These are phyloP conservation scores for Globisporangium spinosum DNA, from an alignment of 352 stramenopile species.

Conservation along the genomic window DNA sequence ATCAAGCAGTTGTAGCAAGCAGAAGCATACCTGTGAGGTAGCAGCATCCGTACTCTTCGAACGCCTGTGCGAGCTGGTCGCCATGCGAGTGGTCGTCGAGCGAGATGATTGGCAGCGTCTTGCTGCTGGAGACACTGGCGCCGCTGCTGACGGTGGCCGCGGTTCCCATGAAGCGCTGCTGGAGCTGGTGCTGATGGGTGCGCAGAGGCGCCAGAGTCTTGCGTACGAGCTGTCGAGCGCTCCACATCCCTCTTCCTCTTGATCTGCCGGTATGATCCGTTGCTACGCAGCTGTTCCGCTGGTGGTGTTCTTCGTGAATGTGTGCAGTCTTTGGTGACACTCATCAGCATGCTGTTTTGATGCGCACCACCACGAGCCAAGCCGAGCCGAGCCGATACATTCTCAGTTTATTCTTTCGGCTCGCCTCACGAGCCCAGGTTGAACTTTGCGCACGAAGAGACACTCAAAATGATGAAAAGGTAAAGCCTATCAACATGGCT, in stretches of 20 bases:
- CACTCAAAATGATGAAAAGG: not conserved
- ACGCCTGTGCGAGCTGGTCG: constrained; percentile 47
- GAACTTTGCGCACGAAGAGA: constrained; percentile 1
- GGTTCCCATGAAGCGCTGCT: constrained; percentile 1
- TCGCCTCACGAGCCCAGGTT: not conserved
- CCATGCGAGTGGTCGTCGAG: constrained; percentile 49
- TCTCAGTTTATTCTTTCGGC: not conserved
- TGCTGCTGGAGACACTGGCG: constrained; percentile 15
- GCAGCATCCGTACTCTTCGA: constrained; percentile 70
- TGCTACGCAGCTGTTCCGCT: not conserved
- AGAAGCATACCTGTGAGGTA: constrained; percentile 41
- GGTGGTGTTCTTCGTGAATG: constrained; percentile 2
- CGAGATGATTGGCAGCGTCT: constrained; percentile 45
- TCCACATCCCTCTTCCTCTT: constrained; percentile 2
- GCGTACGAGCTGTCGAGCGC: not conserved
- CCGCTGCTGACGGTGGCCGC: not conserved
- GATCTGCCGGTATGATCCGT: too few species aligned
- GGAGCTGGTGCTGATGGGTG: not conserved
- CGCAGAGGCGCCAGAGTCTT: not conserved
- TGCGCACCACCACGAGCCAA: not conserved
- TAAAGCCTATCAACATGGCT: constrained; percentile 6
- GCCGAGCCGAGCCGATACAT: not conserved
- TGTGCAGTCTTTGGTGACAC: not conserved
- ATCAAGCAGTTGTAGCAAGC: not conserved
- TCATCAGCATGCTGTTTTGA: not conserved